These are phyloP conservation scores for Torulaspora maleeae DNA, from an alignment of 805 yeast species.

Conservation along the genomic window DNA sequence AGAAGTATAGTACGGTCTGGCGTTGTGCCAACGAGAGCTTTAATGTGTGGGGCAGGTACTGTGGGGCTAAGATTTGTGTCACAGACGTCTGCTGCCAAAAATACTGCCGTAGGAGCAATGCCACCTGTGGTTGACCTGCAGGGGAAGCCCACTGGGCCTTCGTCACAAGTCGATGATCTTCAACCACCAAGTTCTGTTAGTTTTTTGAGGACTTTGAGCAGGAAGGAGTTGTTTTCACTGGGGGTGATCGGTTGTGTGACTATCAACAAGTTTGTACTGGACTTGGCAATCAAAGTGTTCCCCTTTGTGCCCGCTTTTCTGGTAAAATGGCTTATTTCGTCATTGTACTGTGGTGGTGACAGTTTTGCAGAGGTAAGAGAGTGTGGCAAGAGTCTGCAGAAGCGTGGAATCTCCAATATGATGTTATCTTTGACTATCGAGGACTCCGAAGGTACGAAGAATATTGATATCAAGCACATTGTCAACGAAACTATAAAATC, in stretches of 20 bases:
- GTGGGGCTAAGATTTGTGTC: slow-evolving; percentile 12
- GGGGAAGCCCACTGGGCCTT: background rate
- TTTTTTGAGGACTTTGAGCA: slow-evolving; percentile 51
- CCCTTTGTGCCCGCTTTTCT: slow-evolving; percentile 71
- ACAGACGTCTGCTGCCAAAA: slow-evolving; percentile 15
- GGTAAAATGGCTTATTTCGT: slow-evolving; percentile 69
- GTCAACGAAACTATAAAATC: slow-evolving; percentile 62
- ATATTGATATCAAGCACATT: slow-evolving; percentile 53
- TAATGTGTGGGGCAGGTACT: background rate
- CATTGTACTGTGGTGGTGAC: slow-evolving; percentile 89
- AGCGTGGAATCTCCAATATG: slow-evolving; percentile 85
- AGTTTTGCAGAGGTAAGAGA: slow-evolving; percentile 59
- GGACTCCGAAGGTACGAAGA: slow-evolving; percentile 76
- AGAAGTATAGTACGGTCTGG: background rate
- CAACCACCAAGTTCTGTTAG: slow-evolving; percentile 23
- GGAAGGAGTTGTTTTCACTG: slow-evolving; percentile 55
- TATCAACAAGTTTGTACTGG: slow-evolving; percentile 55
- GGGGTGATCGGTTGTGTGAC: slow-evolving; percentile 69
- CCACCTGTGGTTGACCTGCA: background rate
- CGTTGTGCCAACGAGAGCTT: background rate
- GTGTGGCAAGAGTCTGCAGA: slow-evolving; percentile 63
- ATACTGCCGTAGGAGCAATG: slow-evolving; percentile 12
- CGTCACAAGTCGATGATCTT: slow-evolving; percentile 7
- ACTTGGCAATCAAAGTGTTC: slow-evolving; percentile 57
- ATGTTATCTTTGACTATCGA: slow-evolving; percentile 93